phyloP scores from a whole-genome alignment of 306 rosid genomes.

The Quercus glauca region DNA sequence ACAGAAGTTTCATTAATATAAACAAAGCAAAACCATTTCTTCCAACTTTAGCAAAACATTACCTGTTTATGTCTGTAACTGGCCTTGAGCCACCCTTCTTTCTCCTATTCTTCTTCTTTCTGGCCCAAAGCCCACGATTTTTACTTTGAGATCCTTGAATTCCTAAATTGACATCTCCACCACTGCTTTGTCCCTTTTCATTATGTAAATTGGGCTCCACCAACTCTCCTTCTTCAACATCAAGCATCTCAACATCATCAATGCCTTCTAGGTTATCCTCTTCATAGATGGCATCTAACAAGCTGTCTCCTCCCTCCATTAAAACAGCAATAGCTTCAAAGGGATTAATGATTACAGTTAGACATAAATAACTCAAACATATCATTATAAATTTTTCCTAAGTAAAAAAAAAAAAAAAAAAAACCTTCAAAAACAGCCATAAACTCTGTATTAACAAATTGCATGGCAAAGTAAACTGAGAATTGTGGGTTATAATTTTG shows the following conservation, averaged over 20 bases:
- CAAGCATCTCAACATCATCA: conserved; percentile 77
- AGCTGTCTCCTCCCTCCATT: conserved; percentile 65
- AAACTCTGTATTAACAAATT: not conserved
- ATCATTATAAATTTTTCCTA: no score
- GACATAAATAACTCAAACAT: not conserved
- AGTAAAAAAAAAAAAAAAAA: not conserved
- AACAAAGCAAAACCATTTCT: not conserved
- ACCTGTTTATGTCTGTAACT: conserved; percentile 61
- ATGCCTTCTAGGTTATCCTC: conserved; percentile 40
- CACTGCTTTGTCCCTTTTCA: conserved; percentile 27
- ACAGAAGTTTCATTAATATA: not conserved
- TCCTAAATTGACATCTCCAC: conserved; percentile 18
- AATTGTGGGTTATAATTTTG: no score
- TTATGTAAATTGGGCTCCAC: conserved; percentile 33
- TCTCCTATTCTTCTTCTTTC: conserved; percentile 63
- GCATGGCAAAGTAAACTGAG: no score
- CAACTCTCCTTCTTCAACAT: conserved; percentile 84
- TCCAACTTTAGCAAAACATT: not conserved
- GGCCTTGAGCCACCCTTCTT: conserved; percentile 38
- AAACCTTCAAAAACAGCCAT: not conserved
- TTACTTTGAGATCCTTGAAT: conserved; percentile 32
- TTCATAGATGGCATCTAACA: conserved; percentile 61
- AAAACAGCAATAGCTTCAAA: not conserved
- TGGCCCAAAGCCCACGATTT: conserved; percentile 42
- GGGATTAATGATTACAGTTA: not conserved